phyloP scores from a whole-genome alignment of 2,329 filamentous ascomycete genomes.

The Ceratocystis alfenasii region DNA sequence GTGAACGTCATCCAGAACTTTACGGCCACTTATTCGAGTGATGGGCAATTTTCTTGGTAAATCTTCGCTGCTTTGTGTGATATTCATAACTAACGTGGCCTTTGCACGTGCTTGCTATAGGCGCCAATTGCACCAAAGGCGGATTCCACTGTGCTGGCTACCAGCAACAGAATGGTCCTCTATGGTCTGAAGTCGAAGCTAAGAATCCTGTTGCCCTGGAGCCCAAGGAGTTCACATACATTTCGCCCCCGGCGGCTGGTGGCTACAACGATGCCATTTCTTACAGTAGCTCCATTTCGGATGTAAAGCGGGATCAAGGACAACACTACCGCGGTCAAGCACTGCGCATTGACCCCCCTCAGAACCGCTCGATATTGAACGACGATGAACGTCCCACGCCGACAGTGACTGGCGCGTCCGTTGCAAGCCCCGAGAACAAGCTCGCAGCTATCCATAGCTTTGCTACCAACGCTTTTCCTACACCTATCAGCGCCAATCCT shows the following conservation, averaged over 20 bases:
- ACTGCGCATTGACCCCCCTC: slow-evolving; percentile 51
- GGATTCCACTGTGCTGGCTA: slow-evolving; percentile 90
- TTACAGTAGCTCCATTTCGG: slow-evolving; percentile 47
- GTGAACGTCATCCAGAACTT: slow-evolving; percentile 7
- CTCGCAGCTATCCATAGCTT: slow-evolving; percentile 46
- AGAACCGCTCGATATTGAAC: slow-evolving; percentile 41
- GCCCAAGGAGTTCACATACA: slow-evolving; percentile 62
- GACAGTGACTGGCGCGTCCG: slow-evolving; percentile 44
- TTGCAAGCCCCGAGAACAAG: slow-evolving; percentile 49
- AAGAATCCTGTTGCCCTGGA: slow-evolving; percentile 63
- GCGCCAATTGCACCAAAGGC: slow-evolving; percentile 80
- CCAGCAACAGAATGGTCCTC: slow-evolving; percentile 58
- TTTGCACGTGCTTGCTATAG: slow-evolving; percentile 32
- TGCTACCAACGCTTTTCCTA: slow-evolving; percentile 44
- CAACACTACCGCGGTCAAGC: slow-evolving; percentile 50
- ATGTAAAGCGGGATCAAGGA: slow-evolving; percentile 35
- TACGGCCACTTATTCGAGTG: neutral
- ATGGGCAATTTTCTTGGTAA: neutral
- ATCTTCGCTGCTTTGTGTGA: neutral
- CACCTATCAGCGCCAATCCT: slow-evolving; percentile 48
- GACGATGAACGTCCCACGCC: slow-evolving; percentile 50
- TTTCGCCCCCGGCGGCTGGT: slow-evolving; percentile 30
- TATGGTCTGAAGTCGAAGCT: slow-evolving; percentile 64
- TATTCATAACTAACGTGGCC: neutral
- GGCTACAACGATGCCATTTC: slow-evolving; percentile 44